Base-by-base conservation (phyloP, 2,329 filamentous ascomycete species). In the Sporothrix luriei region DNA sequence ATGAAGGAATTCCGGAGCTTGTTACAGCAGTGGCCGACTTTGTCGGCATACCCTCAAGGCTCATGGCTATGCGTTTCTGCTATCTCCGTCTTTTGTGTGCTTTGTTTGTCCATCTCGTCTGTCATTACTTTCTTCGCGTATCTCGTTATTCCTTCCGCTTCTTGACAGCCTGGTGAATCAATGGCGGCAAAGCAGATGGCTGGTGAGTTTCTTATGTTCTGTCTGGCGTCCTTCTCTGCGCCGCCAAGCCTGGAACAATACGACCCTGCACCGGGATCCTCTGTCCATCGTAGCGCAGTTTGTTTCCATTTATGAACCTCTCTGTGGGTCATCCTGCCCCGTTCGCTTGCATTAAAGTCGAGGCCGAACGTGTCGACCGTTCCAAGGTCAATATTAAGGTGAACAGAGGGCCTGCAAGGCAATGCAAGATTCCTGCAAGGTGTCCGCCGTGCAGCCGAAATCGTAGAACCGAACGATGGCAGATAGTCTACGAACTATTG, bases 371-470 rank as follows among this genome's bases (percentile, higher is more conserved):
- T 5, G 1, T 33, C 6, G 33, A n/a, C n/a, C n/a, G n/a, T n/a
- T n/a, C n/a, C n/a, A n/a, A n/a, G 6, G 33, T 5, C 5, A 6
- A 33, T 33, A 33, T 33, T 5, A 33, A 33, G 33, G 33, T 7
- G 33, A 33, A 33, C 5, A 33, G 33, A 33, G 33, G 33, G 33
- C 51, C 5, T 9, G 21, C 26, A 62, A 16, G 57, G 16, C 38
- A 46, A 61, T 61, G 55, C 55, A 61, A 61, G 55, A 61, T 61
- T 61, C 55, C 55, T 61, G 55, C 55, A 61, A 43, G 55, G 33
- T n/a, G 55, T 33, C 33, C 33, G 55, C n/a, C n/a, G 10, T 43
- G 55, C 55, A 61, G 33, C 10, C 40, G 43, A 33, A 52, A 40
- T 43, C 33, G n/a, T 48, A 48, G 43, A 21, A 14, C 11, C 51